These are phyloP conservation scores for Gynostemma pentaphyllum DNA, from an alignment of 306 rosid genomes.

Conservation along the genomic window DNA sequence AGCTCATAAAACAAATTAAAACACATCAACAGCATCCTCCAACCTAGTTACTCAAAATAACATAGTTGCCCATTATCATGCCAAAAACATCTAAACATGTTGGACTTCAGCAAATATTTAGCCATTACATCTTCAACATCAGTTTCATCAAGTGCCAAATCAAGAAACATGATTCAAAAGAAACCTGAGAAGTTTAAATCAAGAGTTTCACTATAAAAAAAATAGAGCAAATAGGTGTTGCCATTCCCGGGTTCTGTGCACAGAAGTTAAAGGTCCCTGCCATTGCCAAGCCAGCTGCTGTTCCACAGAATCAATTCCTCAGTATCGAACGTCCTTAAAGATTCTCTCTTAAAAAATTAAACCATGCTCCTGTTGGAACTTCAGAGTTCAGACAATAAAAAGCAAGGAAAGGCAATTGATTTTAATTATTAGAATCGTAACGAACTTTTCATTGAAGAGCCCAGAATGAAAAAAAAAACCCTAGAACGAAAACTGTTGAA, in stretches of 20 bases:
- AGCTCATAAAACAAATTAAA: slow-evolving; percentile 35
- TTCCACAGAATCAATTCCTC: neutral
- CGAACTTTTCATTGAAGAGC: slow-evolving; percentile 28
- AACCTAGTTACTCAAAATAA: slow-evolving; percentile 57
- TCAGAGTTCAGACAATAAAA: neutral
- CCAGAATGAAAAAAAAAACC: too few species aligned
- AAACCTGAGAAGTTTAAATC: slow-evolving; percentile 38
- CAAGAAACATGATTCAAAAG: slow-evolving; percentile 37
- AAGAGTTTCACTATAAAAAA: slow-evolving; percentile 35
- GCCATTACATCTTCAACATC: slow-evolving; percentile 53
- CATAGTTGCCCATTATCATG: too few species aligned
- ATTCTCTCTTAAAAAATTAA: neutral
- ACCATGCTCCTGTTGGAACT: neutral
- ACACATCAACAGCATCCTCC: slow-evolving; percentile 58
- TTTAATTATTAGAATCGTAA: too few species aligned
- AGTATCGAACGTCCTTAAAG: neutral
- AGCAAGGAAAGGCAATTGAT: slow-evolving; percentile 15
- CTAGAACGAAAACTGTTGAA: too few species aligned
- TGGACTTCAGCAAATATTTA: slow-evolving; percentile 45
- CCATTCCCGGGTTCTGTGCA: neutral
- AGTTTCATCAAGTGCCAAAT: slow-evolving; percentile 38
- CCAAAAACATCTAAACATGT: slow-evolving; percentile 40
- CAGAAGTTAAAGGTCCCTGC: neutral
- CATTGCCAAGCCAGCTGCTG: neutral
- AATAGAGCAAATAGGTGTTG: slow-evolving; percentile 13